Percentiles rank a stretch among this genome's conserved stretches.
phyloP scores from a whole-genome alignment of 257 asterid species.

The Linderniella brevidens region DNA sequence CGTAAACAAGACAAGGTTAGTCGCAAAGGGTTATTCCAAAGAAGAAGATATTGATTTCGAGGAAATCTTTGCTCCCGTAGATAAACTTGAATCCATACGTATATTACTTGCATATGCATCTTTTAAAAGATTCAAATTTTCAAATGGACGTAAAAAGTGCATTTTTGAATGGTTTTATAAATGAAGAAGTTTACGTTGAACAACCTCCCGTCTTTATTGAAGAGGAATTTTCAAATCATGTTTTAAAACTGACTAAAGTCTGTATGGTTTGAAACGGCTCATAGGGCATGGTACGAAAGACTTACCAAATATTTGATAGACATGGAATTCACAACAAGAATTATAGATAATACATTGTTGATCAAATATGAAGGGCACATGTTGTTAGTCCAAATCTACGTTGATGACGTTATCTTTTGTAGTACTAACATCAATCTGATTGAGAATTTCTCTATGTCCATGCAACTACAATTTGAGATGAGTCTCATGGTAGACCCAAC shows the following conservation, averaged over 20 bases:
- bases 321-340: background rate
- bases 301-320: background rate
- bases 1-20: too few relatives aligned
- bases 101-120: too few relatives aligned
- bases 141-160: too few relatives aligned
- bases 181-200: background rate
- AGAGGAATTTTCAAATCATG: background rate
- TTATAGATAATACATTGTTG: background rate
- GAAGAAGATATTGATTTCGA: too few relatives aligned
- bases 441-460: too few relatives aligned
- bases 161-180: too few relatives aligned
- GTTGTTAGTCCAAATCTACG: background rate
- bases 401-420: background rate
- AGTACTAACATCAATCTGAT: too few relatives aligned
- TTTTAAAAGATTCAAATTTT: too few relatives aligned
- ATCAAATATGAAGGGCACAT: background rate
- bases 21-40: too few relatives aligned
- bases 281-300: background rate
- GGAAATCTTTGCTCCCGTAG: too few relatives aligned
- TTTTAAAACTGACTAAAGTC: background rate
- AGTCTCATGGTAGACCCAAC: background rate
- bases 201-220: background rate
- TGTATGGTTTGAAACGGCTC: background rate
- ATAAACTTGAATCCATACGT: too few relatives aligned
- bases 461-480: background rate